These are phyloP conservation scores for Rhodamnia argentea DNA, from an alignment of 345 rosid genomes.

Conservation along the genomic window DNA sequence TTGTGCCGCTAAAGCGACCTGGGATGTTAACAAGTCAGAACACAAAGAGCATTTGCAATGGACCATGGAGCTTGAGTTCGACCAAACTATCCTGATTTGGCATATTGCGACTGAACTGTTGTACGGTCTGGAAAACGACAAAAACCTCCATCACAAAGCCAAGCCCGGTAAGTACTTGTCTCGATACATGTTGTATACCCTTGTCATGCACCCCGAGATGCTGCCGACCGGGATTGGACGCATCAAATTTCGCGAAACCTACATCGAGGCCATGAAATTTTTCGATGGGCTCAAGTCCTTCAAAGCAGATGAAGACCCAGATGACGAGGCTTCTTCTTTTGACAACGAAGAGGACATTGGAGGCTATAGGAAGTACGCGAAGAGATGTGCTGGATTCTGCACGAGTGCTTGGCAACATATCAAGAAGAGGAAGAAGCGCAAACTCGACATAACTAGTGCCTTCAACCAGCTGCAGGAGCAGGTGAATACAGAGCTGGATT, in stretches of 20 bases:
- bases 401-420: too few relatives aligned
- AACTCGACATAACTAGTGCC: not conserved
- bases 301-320: not conserved
- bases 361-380: too few relatives aligned
- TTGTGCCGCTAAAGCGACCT: too few relatives aligned
- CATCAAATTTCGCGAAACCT: not conserved
- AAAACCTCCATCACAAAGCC: too few relatives aligned
- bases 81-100: conserved; percentile 2
- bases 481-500: conserved; percentile 4
- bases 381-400: too few relatives aligned
- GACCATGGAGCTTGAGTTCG: conserved; percentile 2
- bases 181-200: not conserved
- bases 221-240: not conserved
- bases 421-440: too few relatives aligned
- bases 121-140: too few relatives aligned
- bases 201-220: not conserved
- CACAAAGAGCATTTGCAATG: not conserved
- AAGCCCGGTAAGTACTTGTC: not conserved
- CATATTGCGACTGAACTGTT: conserved; percentile 1
- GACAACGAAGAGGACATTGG: too few relatives aligned
- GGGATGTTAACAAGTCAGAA: too few relatives aligned
- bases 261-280: not conserved
- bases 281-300: not conserved
- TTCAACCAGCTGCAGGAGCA: not conserved
- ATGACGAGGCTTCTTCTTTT: too few relatives aligned